Evolutionary conservation across 2,329 filamentous ascomycete species (phyloP).

Genomic region (Chaetomiaceae sp.): DNA sequence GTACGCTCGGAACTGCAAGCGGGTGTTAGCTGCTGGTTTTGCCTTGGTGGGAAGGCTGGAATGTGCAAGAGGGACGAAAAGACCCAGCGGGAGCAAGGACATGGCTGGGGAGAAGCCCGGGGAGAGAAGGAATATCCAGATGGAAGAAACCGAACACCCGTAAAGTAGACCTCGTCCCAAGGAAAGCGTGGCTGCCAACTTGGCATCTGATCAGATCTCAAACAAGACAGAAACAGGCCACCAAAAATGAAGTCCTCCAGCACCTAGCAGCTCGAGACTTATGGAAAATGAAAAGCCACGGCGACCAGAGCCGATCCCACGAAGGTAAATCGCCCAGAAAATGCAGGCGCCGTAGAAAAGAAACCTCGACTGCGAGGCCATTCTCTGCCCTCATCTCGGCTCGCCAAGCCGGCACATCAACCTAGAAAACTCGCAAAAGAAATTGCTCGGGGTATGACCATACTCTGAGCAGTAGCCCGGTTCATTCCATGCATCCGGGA

Average conservation of each 20-base stretch:
- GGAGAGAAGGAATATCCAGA: background rate
- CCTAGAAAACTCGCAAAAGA: background rate
- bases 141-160: background rate
- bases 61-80: background rate
- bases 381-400: background rate
- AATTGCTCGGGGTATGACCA: background rate
- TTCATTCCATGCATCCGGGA: background rate
- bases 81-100: background rate
- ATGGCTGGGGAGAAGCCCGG: background rate
- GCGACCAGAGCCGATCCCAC: conserved; percentile 5
- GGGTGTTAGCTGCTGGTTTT: conserved; percentile 2
- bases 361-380: background rate
- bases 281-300: conserved; percentile 11
- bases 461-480: background rate
- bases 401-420: background rate
- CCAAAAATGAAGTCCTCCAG: background rate
- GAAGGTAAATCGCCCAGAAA: too few species aligned
- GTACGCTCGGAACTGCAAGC: conserved; percentile 53
- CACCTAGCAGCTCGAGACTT: background rate
- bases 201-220: background rate
- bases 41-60: background rate
- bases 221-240: background rate
- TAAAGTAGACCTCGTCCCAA: background rate
- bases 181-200: conserved; percentile 2
- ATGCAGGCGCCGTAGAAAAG: background rate